Base-by-base conservation (phyloP, 2,329 filamentous ascomycete genomes). In the Cryphonectria parasitica region DNA sequence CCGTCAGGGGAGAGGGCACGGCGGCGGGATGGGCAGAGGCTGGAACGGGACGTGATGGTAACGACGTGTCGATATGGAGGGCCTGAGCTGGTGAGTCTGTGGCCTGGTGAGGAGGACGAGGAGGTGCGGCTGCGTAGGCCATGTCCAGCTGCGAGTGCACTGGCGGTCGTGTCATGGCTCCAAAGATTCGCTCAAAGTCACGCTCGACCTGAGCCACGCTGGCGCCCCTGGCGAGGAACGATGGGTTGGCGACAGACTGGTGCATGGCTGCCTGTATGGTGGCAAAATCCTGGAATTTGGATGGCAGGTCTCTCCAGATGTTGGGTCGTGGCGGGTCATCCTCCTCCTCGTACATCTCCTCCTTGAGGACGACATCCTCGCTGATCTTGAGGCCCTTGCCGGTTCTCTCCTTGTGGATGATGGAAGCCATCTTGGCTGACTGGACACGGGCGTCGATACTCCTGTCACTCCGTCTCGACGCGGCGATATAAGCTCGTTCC, bases 331-430 rank as follows among this genome's bases (percentile, higher is more conserved):
- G 90, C 34, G 93, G 78, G 69, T 95, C 92, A 75, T 97, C 93
- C 77, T 97, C 93, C 80, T 97, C 95, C 77, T 97, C 94, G 78
- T 98, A 98, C 93, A 97, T 97, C 79, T 97, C 94, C 79, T 97
- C 95, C 73, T 93, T 94, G 75, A 92, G 84, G 17, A 97, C 94
- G 81, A 96, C 94, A 77, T 96, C 88, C 79, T 95, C 92, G 36
- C 91, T 94, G 70, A 98, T 92, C 75, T 90, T 90, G 71, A 98
- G 86, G 2, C 88, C 89, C 75, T 94, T 92, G 54, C 95, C 95
- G 0, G 95, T 97, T 25, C 94, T 90, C 79, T 97, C 93, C 76
- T 94, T 90, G n/a, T 64, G 61, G 36, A 64, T 64, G n/a, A 41
- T 8, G 13, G 95, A 97, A 7, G 95, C 95, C 80, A 93, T 89